phyloP scores from a whole-genome alignment of 306 rosid genomes.

The Hylodesmum podocarpum region DNA sequence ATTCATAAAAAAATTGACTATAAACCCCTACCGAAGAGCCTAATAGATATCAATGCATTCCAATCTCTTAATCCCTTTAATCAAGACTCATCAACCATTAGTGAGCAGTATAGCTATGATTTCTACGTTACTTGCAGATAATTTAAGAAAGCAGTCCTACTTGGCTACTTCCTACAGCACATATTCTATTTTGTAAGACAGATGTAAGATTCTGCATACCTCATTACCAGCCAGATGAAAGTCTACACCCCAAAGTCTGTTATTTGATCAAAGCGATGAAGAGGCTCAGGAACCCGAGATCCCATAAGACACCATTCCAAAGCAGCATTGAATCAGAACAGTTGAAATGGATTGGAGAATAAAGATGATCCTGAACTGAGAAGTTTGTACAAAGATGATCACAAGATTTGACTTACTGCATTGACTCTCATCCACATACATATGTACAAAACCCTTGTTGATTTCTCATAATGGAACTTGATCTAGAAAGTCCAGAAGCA shows the following conservation, averaged over 20 bases:
- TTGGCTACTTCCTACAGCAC: background rate
- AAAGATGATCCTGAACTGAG: conserved; percentile 61
- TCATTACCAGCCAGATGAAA: conserved; percentile 89
- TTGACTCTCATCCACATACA: conserved; percentile 57
- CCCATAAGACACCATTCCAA: conserved; percentile 92
- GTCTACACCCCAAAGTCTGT: conserved; percentile 84
- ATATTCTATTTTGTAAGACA: background rate
- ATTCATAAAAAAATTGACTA: background rate
- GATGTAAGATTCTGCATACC: conserved; percentile 42
- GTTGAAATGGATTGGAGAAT: conserved; percentile 71
- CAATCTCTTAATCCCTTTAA: background rate
- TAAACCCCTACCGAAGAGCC: background rate
- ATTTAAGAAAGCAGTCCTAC: background rate
- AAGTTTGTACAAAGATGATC: conserved; percentile 55
- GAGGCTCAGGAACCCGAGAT: conserved; percentile 58
- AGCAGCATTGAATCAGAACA: conserved; percentile 75
- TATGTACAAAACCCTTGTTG: conserved; percentile 44
- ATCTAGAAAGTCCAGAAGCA: conserved; percentile 44
- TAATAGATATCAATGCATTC: background rate
- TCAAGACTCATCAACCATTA: background rate
- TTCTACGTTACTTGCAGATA: background rate
- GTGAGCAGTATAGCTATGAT: background rate
- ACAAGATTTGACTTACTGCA: conserved; percentile 34
- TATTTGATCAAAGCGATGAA: conserved; percentile 76
- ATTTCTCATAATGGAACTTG: conserved; percentile 49